Conservation (phyloP, 2,329 filamentous ascomycete species). For the Arthrobotrys megalospora region DNA sequence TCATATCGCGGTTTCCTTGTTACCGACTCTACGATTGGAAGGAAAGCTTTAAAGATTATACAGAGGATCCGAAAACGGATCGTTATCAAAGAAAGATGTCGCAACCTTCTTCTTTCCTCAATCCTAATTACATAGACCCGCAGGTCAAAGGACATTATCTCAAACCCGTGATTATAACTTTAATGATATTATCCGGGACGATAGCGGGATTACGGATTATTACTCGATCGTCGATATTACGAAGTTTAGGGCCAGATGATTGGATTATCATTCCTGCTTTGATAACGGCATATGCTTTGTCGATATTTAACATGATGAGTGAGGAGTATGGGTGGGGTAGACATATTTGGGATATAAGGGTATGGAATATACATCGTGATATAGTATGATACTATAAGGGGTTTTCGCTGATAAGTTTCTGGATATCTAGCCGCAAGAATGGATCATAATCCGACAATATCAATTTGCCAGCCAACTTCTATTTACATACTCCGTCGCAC, state of each 20-base stretch:
- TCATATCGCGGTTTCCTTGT: background rate
- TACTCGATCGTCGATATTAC: constrained; percentile 56
- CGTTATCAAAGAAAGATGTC: constrained; percentile 39
- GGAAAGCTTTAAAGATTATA: constrained; percentile 4
- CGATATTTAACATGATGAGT: constrained; percentile 53
- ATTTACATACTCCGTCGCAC: constrained; percentile 59
- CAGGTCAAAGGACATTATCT: constrained; percentile 59
- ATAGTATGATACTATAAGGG: background rate
- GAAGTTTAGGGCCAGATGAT: constrained; percentile 51
- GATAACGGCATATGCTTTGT: constrained; percentile 55
- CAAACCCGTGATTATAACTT: constrained; percentile 54
- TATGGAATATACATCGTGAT: constrained; percentile 13
- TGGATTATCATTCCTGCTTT: constrained; percentile 57
- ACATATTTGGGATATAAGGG: constrained; percentile 59
- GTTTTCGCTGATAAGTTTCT: background rate
- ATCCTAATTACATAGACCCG: constrained; percentile 52
- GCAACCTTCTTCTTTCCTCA: constrained; percentile 48
- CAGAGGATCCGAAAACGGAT: background rate
- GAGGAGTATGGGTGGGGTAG: constrained; percentile 58
- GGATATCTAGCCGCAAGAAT: constrained; percentile 34
- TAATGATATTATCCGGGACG: constrained; percentile 57
- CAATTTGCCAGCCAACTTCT: constrained; percentile 51
- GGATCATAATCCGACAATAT: constrained; percentile 57
- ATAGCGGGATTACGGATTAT: constrained; percentile 57
- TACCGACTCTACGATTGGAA: constrained; percentile 13